A percentile compares a stretch with the other conserved stretches of the same genome.
phyloP scores from a whole-genome alignment of 2,329 filamentous ascomycete species.

The Pseudocercospora fuligena region DNA sequence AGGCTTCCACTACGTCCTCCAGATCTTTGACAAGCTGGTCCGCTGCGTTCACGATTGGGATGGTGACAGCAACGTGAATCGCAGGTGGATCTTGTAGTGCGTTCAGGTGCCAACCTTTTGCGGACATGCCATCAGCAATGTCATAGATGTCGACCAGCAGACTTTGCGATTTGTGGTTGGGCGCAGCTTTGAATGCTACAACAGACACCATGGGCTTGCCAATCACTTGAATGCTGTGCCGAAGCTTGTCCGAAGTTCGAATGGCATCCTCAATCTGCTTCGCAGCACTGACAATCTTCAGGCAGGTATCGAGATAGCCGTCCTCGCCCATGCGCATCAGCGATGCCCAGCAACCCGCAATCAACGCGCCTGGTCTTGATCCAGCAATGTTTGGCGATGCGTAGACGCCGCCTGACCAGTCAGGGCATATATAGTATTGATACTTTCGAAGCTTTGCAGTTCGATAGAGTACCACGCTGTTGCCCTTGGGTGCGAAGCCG shows the following conservation, averaged over 20 bases:
- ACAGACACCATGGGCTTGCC: slow-evolving; percentile 89
- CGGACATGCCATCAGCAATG: slow-evolving; percentile 84
- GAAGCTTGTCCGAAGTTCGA: slow-evolving; percentile 68
- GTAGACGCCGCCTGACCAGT: slow-evolving; percentile 96
- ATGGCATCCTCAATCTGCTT: slow-evolving; percentile 82
- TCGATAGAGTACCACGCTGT: slow-evolving; percentile 90
- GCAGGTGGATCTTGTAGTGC: slow-evolving; percentile 89
- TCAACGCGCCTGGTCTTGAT: slow-evolving; percentile 88
- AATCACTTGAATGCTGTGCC: slow-evolving; percentile 75
- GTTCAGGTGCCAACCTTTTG: slow-evolving; percentile 92
- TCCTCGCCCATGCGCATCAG: slow-evolving; percentile 85
- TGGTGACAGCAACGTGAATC: slow-evolving; percentile 90
- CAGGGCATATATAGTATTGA: slow-evolving; percentile 94
- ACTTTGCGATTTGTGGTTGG: slow-evolving; percentile 24
- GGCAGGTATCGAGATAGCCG: slow-evolving; percentile 86
- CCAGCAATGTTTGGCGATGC: slow-evolving; percentile 91
- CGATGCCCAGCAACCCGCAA: slow-evolving; percentile 93
- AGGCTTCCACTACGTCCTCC: slow-evolving; percentile 64
- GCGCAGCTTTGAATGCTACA: slow-evolving; percentile 76
- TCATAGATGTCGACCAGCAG: slow-evolving; percentile 90
- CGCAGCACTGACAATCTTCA: slow-evolving; percentile 82
- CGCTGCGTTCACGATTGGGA: slow-evolving; percentile 80
- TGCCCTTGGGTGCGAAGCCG: slow-evolving; percentile 97
- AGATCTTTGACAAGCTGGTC: slow-evolving; percentile 78
- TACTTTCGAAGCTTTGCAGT: slow-evolving; percentile 76